phyloP scores from a whole-genome alignment of 2,329 filamentous ascomycete species.

The Blastomyces gilchristii region DNA sequence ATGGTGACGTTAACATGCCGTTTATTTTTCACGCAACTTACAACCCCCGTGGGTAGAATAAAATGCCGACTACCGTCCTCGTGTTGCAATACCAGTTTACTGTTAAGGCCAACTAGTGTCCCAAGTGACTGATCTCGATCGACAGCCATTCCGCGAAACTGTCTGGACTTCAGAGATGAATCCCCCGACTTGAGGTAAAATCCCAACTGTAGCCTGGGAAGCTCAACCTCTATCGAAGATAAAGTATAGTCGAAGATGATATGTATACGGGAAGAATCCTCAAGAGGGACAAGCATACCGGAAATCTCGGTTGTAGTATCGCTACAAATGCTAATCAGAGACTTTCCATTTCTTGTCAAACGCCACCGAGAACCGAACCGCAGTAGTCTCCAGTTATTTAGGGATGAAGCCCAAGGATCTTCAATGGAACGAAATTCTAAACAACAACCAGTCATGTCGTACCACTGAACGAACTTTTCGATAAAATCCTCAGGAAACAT shows the following conservation, averaged over 20 bases:
- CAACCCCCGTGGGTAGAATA: conserved; percentile 32
- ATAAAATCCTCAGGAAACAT: conserved; percentile 31
- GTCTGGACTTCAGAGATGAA: conserved; percentile 34
- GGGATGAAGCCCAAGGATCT: conserved; percentile 22
- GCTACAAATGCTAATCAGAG: conserved; percentile 29
- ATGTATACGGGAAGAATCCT: conserved; percentile 29
- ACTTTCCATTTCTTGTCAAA: conserved; percentile 16
- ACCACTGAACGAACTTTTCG: conserved; percentile 40
- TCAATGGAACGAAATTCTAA: conserved; percentile 26
- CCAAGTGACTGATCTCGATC: conserved; percentile 39
- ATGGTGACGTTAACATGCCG: conserved; percentile 33
- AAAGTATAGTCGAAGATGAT: conserved; percentile 18
- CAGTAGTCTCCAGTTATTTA: conserved; percentile 24
- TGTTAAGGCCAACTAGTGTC: conserved; percentile 41
- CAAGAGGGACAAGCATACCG: conserved; percentile 31
- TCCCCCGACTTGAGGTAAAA: conserved; percentile 33
- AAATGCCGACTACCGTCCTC: conserved; percentile 24
- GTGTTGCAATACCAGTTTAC: conserved; percentile 39
- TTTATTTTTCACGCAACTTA: conserved; percentile 12
- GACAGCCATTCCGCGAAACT: conserved; percentile 43
- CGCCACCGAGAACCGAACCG: neutral
- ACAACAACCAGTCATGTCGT: conserved; percentile 21
- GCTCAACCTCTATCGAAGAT: conserved; percentile 27
- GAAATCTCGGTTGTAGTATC: conserved; percentile 24
- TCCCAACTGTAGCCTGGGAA: conserved; percentile 41